These are phyloP conservation scores for Venustampulla echinocandica DNA, from an alignment of 495 filamentous ascomycete species.

Conservation along the genomic window DNA sequence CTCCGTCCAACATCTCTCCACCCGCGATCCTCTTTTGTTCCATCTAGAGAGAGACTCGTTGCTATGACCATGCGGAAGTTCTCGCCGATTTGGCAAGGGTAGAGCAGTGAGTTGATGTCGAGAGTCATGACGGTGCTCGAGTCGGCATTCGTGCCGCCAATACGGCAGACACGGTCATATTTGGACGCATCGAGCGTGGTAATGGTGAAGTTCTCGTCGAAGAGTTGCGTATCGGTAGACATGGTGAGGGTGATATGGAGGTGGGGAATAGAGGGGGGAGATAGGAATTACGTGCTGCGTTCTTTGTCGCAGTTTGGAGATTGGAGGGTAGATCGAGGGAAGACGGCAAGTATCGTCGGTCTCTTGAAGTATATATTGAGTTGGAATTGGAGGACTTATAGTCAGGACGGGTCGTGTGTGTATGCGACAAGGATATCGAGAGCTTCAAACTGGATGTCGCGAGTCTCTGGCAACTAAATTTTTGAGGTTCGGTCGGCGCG, in stretches of 20 bases:
- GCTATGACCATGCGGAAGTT: slow-evolving; percentile 71
- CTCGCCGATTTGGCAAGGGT: slow-evolving; percentile 63
- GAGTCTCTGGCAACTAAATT: too few species aligned
- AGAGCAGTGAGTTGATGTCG: slow-evolving; percentile 92
- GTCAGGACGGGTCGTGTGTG: background rate
- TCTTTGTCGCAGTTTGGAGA: too few species aligned
- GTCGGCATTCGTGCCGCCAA: slow-evolving; percentile 63
- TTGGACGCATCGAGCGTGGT: slow-evolving; percentile 68
- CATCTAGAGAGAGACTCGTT: slow-evolving; percentile 77
- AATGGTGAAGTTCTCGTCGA: slow-evolving; percentile 85
- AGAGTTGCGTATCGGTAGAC: slow-evolving; percentile 76
- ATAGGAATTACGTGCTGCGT: background rate
- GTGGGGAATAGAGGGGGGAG: background rate
- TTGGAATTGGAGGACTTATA: too few species aligned
- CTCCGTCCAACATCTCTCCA: slow-evolving; percentile 67
- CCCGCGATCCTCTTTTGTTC: slow-evolving; percentile 59
- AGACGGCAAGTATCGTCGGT: too few species aligned
- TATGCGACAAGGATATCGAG: background rate
- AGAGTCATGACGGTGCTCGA: slow-evolving; percentile 66
- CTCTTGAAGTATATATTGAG: too few species aligned
- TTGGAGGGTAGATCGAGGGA: background rate
- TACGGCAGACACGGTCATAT: slow-evolving; percentile 89
- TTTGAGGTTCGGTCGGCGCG: slow-evolving; percentile 1
- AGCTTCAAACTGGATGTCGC: too few species aligned
- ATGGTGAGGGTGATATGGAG: slow-evolving; percentile 27